phyloP scores from a whole-genome alignment of 108 stramenopile species.

The Halocafeteria seosinensis region DNA sequence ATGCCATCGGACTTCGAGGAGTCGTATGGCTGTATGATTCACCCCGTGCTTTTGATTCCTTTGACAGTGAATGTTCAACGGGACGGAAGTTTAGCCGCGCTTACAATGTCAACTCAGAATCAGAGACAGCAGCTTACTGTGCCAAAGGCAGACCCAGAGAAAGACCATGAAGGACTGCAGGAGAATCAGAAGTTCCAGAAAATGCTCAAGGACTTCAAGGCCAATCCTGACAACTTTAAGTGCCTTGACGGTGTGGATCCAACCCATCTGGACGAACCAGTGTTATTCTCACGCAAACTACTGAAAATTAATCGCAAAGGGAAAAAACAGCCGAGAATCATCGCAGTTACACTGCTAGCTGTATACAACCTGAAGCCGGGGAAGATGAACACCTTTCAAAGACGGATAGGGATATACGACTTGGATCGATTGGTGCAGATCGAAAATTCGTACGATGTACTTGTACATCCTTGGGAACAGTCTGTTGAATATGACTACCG shows the following conservation, averaged over 20 bases:
- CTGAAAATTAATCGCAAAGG: neutral
- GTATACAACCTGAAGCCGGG: slow-evolving; percentile 1
- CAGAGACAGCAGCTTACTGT: too few relatives aligned
- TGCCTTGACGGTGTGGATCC: slow-evolving; percentile 1
- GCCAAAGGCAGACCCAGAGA: too few relatives aligned
- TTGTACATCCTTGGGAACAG: neutral
- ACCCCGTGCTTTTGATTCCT: too few relatives aligned
- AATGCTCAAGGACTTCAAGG: too few relatives aligned
- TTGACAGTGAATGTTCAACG: too few relatives aligned
- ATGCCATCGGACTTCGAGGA: too few relatives aligned
- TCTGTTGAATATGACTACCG: neutral
- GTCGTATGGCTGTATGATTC: too few relatives aligned
- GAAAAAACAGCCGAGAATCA: neutral
- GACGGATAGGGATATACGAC: neutral
- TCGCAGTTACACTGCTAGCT: neutral
- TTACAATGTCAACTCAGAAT: too few relatives aligned
- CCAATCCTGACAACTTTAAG: too few relatives aligned
- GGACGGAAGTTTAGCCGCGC: too few relatives aligned
- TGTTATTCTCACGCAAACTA: neutral
- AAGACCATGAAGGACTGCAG: too few relatives aligned
- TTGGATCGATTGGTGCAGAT: neutral
- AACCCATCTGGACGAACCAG: neutral
- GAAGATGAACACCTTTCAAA: neutral
- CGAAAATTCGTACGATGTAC: neutral
- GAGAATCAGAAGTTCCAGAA: too few relatives aligned